Conservation (phyloP, 108 stramenopile species). For the Skeletonema potamos region DNA sequence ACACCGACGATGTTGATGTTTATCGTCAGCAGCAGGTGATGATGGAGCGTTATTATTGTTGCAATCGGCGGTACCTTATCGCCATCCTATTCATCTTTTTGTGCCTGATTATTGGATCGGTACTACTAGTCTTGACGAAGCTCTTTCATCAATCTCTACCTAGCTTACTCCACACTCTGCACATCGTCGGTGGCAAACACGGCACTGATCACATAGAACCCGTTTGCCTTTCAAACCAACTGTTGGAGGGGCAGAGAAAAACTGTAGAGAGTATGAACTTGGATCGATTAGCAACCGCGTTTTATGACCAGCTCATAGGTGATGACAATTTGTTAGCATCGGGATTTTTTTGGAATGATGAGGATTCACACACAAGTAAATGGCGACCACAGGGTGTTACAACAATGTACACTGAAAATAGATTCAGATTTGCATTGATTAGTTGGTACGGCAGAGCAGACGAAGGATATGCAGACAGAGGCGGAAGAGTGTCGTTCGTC, state of each 20-base stretch:
- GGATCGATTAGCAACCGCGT: neutral
- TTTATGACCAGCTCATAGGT: neutral
- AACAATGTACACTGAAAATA: neutral
- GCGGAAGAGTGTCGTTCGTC: slow-evolving; percentile 27
- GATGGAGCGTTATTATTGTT: neutral
- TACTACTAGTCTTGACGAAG: neutral
- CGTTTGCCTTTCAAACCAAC: neutral
- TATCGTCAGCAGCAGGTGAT: neutral
- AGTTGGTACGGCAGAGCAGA: slow-evolving; percentile 33
- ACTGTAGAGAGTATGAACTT: neutral
- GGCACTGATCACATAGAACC: neutral
- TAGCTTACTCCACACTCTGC: neutral
- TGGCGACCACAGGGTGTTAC: slow-evolving; percentile 36
- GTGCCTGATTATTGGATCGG: neutral
- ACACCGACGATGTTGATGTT: neutral
- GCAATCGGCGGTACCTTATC: neutral
- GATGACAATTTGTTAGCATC: neutral
- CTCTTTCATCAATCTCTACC: slow-evolving; percentile 1
- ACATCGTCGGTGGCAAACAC: neutral
- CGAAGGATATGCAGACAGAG: slow-evolving; percentile 22
- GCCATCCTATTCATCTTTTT: neutral
- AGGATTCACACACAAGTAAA: slow-evolving; percentile 11
- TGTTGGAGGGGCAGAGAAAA: neutral
- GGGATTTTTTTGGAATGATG: slow-evolving; percentile 29
- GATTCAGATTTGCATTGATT: slow-evolving; percentile 7